Evolutionary conservation across 768 basidiomycete genomes (phyloP).

Genomic region (Gloeopeniophorella convolvens): DNA sequence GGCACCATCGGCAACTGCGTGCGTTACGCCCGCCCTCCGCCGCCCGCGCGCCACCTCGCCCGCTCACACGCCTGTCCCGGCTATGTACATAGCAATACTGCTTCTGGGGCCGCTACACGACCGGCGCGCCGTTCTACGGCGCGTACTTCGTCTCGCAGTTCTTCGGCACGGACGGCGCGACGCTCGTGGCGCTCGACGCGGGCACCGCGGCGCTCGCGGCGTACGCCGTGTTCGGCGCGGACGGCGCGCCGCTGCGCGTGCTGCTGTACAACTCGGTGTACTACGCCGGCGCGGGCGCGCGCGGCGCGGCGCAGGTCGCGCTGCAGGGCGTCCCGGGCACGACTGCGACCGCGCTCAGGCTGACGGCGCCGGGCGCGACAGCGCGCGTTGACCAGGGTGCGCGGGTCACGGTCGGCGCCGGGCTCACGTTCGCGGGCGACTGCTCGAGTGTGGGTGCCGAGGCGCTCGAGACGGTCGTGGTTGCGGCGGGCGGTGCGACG

Average conservation of each 20-base stretch:
- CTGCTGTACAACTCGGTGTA: constrained; percentile 34
- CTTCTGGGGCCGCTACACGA: constrained; percentile 33
- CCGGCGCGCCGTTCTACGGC: constrained; percentile 34
- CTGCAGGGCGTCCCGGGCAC: constrained; percentile 26
- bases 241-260: constrained; percentile 25
- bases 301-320: constrained; percentile 25
- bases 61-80: neutral
- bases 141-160: constrained; percentile 34
- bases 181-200: constrained; percentile 32
- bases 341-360: constrained; percentile 25
- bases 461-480: constrained; percentile 24
- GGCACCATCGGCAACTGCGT: constrained; percentile 37
- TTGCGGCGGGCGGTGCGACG: constrained; percentile 23
- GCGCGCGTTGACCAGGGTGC: constrained; percentile 29
- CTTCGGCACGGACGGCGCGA: constrained; percentile 29
- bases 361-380: constrained; percentile 32
- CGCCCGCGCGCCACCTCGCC: neutral
- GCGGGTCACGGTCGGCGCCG: constrained; percentile 31
- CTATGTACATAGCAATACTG: constrained; percentile 38
- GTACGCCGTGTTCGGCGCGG: constrained; percentile 28
- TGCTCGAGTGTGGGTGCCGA: constrained; percentile 27
- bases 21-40: constrained; percentile 11
- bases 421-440: constrained; percentile 26
- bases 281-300: constrained; percentile 31
- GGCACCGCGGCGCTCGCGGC: constrained; percentile 27